Evolutionary conservation across 768 basidiomycete species (phyloP).

Genomic region (Kondoa subrosea): DNA sequence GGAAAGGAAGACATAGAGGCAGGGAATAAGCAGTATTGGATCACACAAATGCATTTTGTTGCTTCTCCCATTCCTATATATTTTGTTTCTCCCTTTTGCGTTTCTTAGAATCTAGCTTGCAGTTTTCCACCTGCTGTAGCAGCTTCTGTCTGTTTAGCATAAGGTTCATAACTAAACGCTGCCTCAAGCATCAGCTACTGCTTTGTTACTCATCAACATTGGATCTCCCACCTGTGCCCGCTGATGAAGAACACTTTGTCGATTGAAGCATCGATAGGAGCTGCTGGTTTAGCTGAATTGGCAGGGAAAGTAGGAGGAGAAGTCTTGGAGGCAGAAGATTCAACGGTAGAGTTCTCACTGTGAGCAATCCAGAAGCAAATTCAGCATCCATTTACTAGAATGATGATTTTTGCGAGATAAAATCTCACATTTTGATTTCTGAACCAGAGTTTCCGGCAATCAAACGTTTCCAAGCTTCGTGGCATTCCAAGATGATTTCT

Average conservation of each 20-base stretch:
- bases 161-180: neutral
- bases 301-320: conserved; percentile 54
- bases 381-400: conserved; percentile 6
- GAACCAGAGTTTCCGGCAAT: conserved; percentile 51
- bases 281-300: conserved; percentile 68
- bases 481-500: conserved; percentile 96
- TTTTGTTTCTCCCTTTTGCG: no score
- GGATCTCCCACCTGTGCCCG: neutral
- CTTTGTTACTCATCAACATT: neutral
- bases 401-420: no score
- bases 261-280: conserved; percentile 68
- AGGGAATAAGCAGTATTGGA: no score
- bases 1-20: no score
- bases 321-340: conserved; percentile 55
- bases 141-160: no score
- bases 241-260: conserved; percentile 19
- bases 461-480: conserved; percentile 95
- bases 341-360: conserved; percentile 65
- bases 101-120: no score
- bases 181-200: neutral
- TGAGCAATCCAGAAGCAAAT: neutral
- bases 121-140: no score
- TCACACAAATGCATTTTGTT: no score
- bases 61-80: no score
- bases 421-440: conserved; percentile 67